Base-by-base conservation (phyloP, 495 filamentous ascomycete species). In the Hypoxylon crocopeplum region DNA sequence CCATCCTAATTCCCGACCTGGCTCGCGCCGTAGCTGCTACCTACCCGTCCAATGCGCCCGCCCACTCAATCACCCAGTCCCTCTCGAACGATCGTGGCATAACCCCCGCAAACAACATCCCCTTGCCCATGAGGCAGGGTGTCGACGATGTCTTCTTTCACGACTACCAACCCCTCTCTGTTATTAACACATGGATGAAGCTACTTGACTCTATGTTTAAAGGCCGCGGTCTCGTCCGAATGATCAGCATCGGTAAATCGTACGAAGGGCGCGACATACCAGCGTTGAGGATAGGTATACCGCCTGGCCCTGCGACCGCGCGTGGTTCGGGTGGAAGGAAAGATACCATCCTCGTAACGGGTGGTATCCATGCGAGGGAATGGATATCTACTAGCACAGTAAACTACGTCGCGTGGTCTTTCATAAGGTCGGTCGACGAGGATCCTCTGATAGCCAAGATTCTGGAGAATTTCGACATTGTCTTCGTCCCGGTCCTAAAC, bases 311-410 rank as follows among this genome's bases (percentile, higher is more conserved):
- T 12, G 48, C n/a, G 13, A n/a, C 34, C 25, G 47, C 73, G 8
- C 64, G 78, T 5, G 53, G 77, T 7, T 61, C 70, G 1, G 64
- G 71, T 0, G 53, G 55, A 2, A 81, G 80, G 0, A 71, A 74
- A 19, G 90, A 92, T 68, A 93, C 89, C 1, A 86, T 98, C 46
- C 78, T 98, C 33, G 78, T 98, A 8, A 83, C 86, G 0, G 94
- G 92, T 24, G 94, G 93, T 17, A 82, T 86, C 41, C 94, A 98
- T 71, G 93, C 92, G 2, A 83, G 94, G 7, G 94, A 98, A 77
- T 98, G 94, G 94, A 94, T 98, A 57, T 91, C 90, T 39, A 93
- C 89, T 1, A 93, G 87, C 64, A 93, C 92, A 0, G 91, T 95
- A n/a, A 92, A 82, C 42, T 98, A 95, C 66, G 74, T 96, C 10